These are phyloP conservation scores for Pseudogymnoascus sp. DNA, from an alignment of 2,329 filamentous ascomycete species.

Conservation along the genomic window DNA sequence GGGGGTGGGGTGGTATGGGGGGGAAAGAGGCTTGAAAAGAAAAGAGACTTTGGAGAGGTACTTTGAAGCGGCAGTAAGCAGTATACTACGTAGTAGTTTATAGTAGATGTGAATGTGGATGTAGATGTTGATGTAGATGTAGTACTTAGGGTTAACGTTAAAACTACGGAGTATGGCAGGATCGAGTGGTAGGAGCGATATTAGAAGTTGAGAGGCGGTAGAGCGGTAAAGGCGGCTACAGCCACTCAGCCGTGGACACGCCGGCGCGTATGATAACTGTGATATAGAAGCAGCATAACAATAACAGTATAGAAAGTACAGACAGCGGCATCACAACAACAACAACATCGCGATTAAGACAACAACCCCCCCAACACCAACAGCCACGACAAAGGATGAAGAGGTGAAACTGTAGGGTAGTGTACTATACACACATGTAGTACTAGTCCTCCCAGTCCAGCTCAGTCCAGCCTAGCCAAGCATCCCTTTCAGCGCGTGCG, in stretches of 20 bases:
- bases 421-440: background rate
- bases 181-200: background rate
- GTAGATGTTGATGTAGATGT: too few species aligned
- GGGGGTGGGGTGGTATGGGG: background rate
- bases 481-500: background rate
- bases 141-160: too few species aligned
- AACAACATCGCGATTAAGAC: background rate
- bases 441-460: background rate
- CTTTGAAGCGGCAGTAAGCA: background rate
- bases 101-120: too few species aligned
- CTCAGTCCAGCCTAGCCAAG: too few species aligned
- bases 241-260: background rate
- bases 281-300: background rate
- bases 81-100: background rate
- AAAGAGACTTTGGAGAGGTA: background rate
- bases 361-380: background rate
- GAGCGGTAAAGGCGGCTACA: background rate
- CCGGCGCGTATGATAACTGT: background rate
- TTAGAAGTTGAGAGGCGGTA: background rate
- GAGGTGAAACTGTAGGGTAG: conserved; percentile 1
- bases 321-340: background rate
- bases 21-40: background rate
- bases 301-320: background rate
- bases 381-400: background rate
- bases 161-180: too few species aligned